Conservation (phyloP, 768 basidiomycete genomes). For the Calvatia gigantea region DNA sequence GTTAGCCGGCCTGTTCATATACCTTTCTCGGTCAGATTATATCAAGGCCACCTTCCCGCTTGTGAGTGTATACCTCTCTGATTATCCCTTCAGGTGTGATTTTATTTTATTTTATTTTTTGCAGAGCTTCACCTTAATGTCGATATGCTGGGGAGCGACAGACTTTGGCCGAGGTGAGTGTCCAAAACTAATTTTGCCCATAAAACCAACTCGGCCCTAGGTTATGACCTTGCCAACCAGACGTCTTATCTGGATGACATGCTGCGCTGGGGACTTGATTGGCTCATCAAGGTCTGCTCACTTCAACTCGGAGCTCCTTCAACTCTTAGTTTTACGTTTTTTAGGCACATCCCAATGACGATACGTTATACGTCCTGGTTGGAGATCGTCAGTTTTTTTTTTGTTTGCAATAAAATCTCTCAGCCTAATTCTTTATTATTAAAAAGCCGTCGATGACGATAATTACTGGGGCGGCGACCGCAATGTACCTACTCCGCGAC, state of each 20-base stretch:
- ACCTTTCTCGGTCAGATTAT: slow-evolving; percentile 51
- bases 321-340: background rate
- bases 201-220: slow-evolving; percentile 27
- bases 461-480: slow-evolving; percentile 90
- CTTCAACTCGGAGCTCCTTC: background rate
- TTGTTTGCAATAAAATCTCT: slow-evolving; percentile 2
- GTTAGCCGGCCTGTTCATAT: background rate
- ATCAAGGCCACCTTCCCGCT: slow-evolving; percentile 87
- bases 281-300: slow-evolving; percentile 75
- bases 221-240: slow-evolving; percentile 83
- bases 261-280: slow-evolving; percentile 88
- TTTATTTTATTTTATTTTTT: background rate
- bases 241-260: slow-evolving; percentile 90
- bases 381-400: slow-evolving; percentile 47
- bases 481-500: slow-evolving; percentile 69
- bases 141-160: slow-evolving; percentile 86
- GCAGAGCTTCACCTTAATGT: slow-evolving; percentile 80
- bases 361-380: slow-evolving; percentile 75
- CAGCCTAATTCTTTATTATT: slow-evolving; percentile 1
- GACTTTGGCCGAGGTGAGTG: slow-evolving; percentile 72
- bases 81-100: background rate
- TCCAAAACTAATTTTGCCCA: background rate
- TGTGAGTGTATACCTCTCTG: slow-evolving; percentile 35
- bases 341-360: slow-evolving; percentile 76
- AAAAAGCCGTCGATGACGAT: slow-evolving; percentile 57